Evolutionary conservation across 495 filamentous ascomycete genomes (phyloP).

Genomic region (Zalerion maritima): DNA sequence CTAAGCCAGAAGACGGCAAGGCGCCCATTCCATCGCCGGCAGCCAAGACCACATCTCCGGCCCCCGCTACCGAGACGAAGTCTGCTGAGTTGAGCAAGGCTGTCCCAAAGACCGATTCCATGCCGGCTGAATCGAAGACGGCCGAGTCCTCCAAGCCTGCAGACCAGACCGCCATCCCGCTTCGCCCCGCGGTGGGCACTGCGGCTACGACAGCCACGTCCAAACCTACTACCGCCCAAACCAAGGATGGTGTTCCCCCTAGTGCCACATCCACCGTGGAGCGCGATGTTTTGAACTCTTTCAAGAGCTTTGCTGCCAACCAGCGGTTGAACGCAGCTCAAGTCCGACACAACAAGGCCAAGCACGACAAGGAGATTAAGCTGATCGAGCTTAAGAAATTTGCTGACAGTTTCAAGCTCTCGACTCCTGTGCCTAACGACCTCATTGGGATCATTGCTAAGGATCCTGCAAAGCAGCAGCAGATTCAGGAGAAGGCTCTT

Average conservation of each 20-base stretch:
- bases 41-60: conserved; percentile 14
- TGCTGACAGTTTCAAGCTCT: conserved; percentile 80
- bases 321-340: conserved; percentile 51
- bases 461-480: conserved; percentile 78
- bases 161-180: conserved; percentile 14
- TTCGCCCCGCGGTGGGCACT: conserved; percentile 16
- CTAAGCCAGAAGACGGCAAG: conserved; percentile 32
- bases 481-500: conserved; percentile 77
- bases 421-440: conserved; percentile 80
- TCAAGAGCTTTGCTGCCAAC: conserved; percentile 59
- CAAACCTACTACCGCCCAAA: conserved; percentile 25
- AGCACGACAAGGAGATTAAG: conserved; percentile 76
- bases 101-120: conserved; percentile 12
- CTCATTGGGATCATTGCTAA: conserved; percentile 92
- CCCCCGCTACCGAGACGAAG: conserved; percentile 13
- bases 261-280: conserved; percentile 69
- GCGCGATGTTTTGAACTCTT: conserved; percentile 58
- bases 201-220: conserved; percentile 18
- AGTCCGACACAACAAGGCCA: conserved; percentile 52
- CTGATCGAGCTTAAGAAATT: conserved; percentile 92
- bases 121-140: conserved; percentile 11
- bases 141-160: conserved; percentile 12
- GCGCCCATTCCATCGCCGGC: conserved; percentile 6
- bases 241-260: conserved; percentile 24
- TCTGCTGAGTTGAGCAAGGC: conserved; percentile 14